Base-by-base conservation (phyloP, 257 asterid genomes). In the Rauvolfia tetraphylla region DNA sequence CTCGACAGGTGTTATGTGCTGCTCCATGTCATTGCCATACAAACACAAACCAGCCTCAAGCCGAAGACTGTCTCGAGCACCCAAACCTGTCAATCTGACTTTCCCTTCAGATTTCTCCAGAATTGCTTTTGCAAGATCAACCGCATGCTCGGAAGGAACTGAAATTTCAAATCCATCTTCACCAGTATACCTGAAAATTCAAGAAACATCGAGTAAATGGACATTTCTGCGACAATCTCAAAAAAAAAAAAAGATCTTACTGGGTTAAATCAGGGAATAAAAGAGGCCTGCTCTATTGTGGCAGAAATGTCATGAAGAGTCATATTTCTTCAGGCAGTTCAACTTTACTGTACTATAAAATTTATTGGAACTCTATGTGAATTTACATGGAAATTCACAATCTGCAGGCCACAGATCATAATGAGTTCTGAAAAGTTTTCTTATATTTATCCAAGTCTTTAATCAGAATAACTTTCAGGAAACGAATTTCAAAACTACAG, bases 121-220 rank as follows among this genome's bases (percentile, higher is more conserved):
- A 71, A 93, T 87, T 75, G 99, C 96, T 83, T 95, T 95, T 27
- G 98, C 95, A 9, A 95, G 96, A 81, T 91, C 99, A 54, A 91
- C 88, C 27, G 98, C 98, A 33, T 89, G 76, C 84, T 93, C 98
- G 27, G 93, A 88, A 49, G 99, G 98, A 49, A 93, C 97, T 38
- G 99, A 95, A 53, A 95, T 93, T 85, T 95, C 99, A 62, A 95
- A 95, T 71, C 99, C 99, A 79, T 95, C 99, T 88, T 95, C 99
- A 41, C 99, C 98, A 0, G 98, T 95, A 78, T 93, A 95, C 90
- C 99, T 95, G 90, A 71, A 71, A 81, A 84, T 73, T 79, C 82
- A 57, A 78, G 56, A 14, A 49, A 54, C 44, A 10, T 41, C 58
- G 68, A 76, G 73, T 78, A 63, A 22, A 27, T 36, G 48, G 38